Percentiles rank a stretch among this genome's conserved stretches.
These are phyloP conservation scores for Mimosa pudica DNA, from an alignment of 306 rosid species.

Conservation along the genomic window DNA sequence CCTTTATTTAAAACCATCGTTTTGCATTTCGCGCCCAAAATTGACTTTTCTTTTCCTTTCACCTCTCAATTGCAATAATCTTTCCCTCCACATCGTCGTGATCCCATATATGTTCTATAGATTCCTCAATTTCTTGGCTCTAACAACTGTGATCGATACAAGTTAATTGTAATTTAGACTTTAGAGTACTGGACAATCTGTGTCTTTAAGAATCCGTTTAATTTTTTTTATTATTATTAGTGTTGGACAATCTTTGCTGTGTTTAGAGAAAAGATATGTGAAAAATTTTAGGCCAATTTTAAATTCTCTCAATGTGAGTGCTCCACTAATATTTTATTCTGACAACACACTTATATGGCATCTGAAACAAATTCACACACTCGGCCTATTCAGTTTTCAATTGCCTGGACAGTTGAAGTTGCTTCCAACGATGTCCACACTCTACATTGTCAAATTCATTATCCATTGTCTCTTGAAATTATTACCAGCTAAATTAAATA, in stretches of 20 bases:
- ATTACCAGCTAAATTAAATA: constrained; percentile 9
- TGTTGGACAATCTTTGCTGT: constrained; percentile 10
- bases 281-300: constrained; percentile 10
- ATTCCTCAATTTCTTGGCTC: constrained; percentile 14
- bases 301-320: constrained; percentile 27
- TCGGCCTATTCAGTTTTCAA: constrained; percentile 32
- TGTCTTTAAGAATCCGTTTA: neutral
- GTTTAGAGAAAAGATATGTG: neutral
- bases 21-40: neutral
- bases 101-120: neutral
- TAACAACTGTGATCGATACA: constrained; percentile 6
- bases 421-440: constrained; percentile 38
- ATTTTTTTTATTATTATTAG: neutral
- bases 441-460: constrained; percentile 36
- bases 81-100: neutral
- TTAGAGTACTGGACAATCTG: neutral
- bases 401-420: constrained; percentile 24
- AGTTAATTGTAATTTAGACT: neutral
- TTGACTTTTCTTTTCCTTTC: neutral
- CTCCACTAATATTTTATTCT: constrained; percentile 39
- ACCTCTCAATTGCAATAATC: neutral
- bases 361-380: constrained; percentile 11
- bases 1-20: neutral
- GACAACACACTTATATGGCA: constrained; percentile 5
- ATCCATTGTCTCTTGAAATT: constrained; percentile 27